Evolutionary conservation across 306 rosid species (phyloP).

Genomic region (Acacia crassicarpa): DNA sequence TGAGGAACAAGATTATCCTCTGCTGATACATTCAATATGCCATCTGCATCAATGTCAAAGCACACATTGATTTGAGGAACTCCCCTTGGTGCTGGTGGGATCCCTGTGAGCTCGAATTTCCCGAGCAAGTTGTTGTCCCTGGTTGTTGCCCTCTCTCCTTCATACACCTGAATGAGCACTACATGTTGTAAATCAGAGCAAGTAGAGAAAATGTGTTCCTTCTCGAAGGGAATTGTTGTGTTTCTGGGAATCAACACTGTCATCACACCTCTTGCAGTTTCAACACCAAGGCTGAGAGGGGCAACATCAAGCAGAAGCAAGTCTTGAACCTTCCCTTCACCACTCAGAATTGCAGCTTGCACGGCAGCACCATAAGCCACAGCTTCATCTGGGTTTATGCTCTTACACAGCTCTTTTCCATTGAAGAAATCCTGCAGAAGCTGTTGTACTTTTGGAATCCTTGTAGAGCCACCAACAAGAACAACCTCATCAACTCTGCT

Average conservation of each 20-base stretch:
- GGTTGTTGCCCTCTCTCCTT: background rate
- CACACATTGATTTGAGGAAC: background rate
- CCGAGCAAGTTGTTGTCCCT: background rate
- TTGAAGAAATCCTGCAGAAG: background rate
- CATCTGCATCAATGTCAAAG: background rate
- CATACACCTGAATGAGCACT: background rate
- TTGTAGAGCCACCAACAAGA: background rate
- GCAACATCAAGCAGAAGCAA: background rate
- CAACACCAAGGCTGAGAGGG: background rate
- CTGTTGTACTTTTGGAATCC: background rate
- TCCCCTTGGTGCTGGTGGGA: background rate
- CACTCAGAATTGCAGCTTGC: background rate
- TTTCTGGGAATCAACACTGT: background rate
- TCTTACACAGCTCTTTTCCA: background rate
- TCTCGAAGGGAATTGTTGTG: background rate
- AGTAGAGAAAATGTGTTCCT: background rate
- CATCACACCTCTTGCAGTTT: too few species aligned
- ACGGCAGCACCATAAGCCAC: background rate
- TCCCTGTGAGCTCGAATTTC: background rate
- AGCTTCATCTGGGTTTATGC: background rate
- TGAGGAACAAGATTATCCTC: too few species aligned
- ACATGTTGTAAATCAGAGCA: background rate
- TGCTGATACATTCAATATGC: background rate
- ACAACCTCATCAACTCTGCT: background rate
- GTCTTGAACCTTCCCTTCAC: background rate